Evolutionary conservation across 1,139 yeast species (phyloP), one percentile per base, ranked within the genome.

Genomic region (Zhuliangozyma blackwelliae): DNA sequence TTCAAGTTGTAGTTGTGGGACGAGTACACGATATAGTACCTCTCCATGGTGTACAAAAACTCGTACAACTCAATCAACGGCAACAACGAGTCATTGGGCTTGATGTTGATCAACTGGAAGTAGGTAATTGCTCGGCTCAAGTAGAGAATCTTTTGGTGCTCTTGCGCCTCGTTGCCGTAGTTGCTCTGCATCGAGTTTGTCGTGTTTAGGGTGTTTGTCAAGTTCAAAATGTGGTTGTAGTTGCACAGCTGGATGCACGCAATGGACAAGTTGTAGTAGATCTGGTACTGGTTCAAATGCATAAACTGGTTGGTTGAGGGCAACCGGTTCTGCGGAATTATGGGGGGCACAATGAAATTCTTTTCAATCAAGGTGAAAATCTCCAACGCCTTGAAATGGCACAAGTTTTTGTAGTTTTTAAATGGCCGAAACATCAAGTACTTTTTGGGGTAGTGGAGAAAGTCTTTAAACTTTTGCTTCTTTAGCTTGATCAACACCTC

Each of bases 51-150:
- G 40, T 57, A 65, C 31, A 68, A 47, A 32, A 53, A 51, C 38
- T 65, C 69, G 44, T 55, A 67, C 30, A 68, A 52, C 44, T 68
- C 73, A 39, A 55, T 57, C 28, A 65, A 39, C 39, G 65, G 66
- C 8, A 48, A 48, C 16, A 52, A 45, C 7, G 54, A 47, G 12
- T 53, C 54, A 28, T 55, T 49, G 25, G 34, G 34, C 10, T 56
- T 52, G 21, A 56, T 43, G 41, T 61, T 60, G 11, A 68, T 59
- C 32, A 67, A 48, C 41, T 65, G 70, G 41, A 54, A 65, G 43
- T 53, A 64, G 12, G 66, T 52, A n/a, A 67, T 57, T n/a, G 68
- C 58, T 32, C 59, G 61, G 34, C 65, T 51, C 25, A 67, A 44
- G 43, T 62, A 52, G 32, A 61, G 45, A 13, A 65, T 50, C 38